A percentile compares a stretch with the other conserved stretches of the same genome.
Evolutionary conservation across 768 basidiomycete species (phyloP).

Genomic region (Tubosaeta sp.): DNA sequence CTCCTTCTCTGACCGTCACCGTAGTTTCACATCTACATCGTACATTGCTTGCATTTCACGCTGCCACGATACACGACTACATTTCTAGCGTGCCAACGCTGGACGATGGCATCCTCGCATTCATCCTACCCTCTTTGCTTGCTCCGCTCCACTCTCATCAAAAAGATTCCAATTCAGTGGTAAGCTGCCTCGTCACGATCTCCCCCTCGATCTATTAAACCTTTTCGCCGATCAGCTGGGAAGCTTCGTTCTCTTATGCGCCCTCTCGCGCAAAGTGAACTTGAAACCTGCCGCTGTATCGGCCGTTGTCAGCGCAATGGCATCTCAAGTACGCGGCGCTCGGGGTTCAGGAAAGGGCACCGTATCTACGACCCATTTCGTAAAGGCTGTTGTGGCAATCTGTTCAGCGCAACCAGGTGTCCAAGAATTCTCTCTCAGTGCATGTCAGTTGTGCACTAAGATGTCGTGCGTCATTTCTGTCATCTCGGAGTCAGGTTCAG

Average conservation of each 20-base stretch:
- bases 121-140: conserved; percentile 60
- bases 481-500: background rate
- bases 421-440: conserved; percentile 39
- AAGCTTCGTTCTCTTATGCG: conserved; percentile 66
- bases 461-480: conserved; percentile 43
- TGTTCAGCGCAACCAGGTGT: conserved; percentile 59
- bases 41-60: conserved; percentile 77
- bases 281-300: conserved; percentile 57
- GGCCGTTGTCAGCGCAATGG: conserved; percentile 52
- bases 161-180: conserved; percentile 48
- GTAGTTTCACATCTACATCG: conserved; percentile 50
- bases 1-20: conserved; percentile 3
- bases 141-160: conserved; percentile 47
- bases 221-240: conserved; percentile 46
- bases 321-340: conserved; percentile 38
- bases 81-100: conserved; percentile 53
- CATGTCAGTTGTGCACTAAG: conserved; percentile 38
- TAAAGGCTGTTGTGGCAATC: conserved; percentile 62
- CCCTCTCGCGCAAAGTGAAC: conserved; percentile 62
- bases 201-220: background rate
- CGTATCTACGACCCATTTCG: conserved; percentile 53
- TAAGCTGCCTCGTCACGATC: conserved; percentile 28
- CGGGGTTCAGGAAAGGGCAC: conserved; percentile 20
- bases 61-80: conserved; percentile 75
- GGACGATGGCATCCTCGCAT: conserved; percentile 64